A percentile compares a stretch with the other conserved stretches of the same genome.
phyloP scores from a whole-genome alignment of 768 basidiomycete genomes.

The Atractiella rhizophila region DNA sequence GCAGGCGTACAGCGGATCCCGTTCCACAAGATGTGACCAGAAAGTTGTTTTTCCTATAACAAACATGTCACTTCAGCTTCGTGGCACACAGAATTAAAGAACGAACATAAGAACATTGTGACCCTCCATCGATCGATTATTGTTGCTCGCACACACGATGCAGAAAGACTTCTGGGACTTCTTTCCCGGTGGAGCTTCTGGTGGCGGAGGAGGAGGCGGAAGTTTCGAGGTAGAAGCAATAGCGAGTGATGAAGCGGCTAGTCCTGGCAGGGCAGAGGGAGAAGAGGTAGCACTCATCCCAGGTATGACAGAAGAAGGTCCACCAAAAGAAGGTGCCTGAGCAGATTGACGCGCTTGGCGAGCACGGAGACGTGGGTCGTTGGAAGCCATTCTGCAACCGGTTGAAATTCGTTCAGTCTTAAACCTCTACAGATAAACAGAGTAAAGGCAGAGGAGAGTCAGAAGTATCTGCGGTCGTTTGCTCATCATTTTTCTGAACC shows the following conservation, averaged over 20 bases:
- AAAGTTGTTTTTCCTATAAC: slow-evolving; percentile 56
- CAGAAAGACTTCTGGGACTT: slow-evolving; percentile 53
- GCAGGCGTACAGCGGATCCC: slow-evolving; percentile 84
- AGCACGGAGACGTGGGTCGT: neutral
- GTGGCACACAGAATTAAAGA: neutral
- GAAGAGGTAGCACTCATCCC: neutral
- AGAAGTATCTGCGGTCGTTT: slow-evolving; percentile 9
- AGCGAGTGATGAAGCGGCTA: neutral
- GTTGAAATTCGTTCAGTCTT: neutral
- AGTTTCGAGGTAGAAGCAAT: neutral
- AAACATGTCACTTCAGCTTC: neutral
- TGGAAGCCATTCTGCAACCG: neutral
- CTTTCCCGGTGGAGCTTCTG: neutral
- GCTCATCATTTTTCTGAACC: neutral
- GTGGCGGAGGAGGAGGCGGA: neutral
- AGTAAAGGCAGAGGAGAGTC: neutral
- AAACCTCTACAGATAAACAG: neutral
- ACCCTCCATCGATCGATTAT: slow-evolving; percentile 58
- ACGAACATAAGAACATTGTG: slow-evolving; percentile 45
- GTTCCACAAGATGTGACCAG: slow-evolving; percentile 85
- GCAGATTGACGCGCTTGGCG: neutral
- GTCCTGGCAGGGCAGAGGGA: neutral
- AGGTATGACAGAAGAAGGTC: neutral
- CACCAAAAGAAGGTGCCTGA: neutral
- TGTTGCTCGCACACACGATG: slow-evolving; percentile 97